phyloP scores from a whole-genome alignment of 345 rosid genomes.

The Hypericum androsaemum region DNA sequence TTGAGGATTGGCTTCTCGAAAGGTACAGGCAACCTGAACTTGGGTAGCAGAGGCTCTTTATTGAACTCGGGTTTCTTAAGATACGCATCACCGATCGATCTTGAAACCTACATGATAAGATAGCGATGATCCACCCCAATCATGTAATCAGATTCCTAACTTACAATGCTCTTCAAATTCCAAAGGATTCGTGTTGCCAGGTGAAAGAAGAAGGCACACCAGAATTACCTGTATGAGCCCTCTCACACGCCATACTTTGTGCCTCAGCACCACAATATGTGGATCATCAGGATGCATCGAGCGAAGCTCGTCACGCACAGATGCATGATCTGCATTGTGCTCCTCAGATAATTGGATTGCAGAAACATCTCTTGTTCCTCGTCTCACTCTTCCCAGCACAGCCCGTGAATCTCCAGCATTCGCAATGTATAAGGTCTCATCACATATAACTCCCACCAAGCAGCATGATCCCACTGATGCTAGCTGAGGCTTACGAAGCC shows the following conservation, averaged over 20 bases:
- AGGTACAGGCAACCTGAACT: slow-evolving; percentile 42
- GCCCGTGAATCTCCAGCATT: slow-evolving; percentile 75
- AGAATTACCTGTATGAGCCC: slow-evolving; percentile 66
- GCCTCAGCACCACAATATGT: slow-evolving; percentile 48
- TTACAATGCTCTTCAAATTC: background rate
- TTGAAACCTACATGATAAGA: slow-evolving; percentile 44
- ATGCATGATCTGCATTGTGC: slow-evolving; percentile 57
- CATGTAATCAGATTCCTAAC: background rate
- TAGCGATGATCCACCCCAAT: background rate
- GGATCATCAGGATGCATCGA: slow-evolving; percentile 62
- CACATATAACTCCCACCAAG: slow-evolving; percentile 52
- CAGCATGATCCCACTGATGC: slow-evolving; percentile 86
- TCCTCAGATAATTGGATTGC: slow-evolving; percentile 63
- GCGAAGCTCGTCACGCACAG: slow-evolving; percentile 56
- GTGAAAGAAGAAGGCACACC: background rate
- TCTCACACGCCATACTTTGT: slow-evolving; percentile 72
- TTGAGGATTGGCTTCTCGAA: slow-evolving; percentile 60
- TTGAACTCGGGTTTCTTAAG: slow-evolving; percentile 71
- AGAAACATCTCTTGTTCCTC: slow-evolving; percentile 25
- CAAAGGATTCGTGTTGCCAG: background rate
- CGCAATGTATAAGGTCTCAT: slow-evolving; percentile 54
- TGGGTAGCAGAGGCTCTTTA: slow-evolving; percentile 52
- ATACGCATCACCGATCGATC: slow-evolving; percentile 82
- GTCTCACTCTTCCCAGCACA: slow-evolving; percentile 51
- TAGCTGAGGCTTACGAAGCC: slow-evolving; percentile 51